These are phyloP conservation scores for Cercospora canescens DNA, from an alignment of 2,329 filamentous ascomycete genomes.

Conservation along the genomic window DNA sequence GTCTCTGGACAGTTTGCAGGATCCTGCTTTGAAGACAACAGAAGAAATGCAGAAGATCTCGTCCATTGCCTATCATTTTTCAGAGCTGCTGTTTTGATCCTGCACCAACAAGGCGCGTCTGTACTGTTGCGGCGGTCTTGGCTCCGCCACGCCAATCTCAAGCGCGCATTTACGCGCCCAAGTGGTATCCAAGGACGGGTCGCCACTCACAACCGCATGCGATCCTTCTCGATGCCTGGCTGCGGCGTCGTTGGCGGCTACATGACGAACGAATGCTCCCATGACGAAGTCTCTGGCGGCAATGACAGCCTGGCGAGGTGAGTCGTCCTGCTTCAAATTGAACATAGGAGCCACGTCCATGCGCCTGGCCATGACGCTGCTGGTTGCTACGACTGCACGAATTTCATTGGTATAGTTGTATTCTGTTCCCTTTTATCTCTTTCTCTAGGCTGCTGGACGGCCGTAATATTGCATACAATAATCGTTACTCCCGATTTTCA, in stretches of 20 bases:
- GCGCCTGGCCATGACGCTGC: not conserved
- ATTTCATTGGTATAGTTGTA: constrained; percentile 21
- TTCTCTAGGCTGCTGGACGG: constrained; percentile 31
- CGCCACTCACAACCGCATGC: constrained; percentile 13
- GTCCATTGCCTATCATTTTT: constrained; percentile 1
- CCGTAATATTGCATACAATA: constrained; percentile 3
- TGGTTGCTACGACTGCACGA: constrained; percentile 21
- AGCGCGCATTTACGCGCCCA: constrained; percentile 8
- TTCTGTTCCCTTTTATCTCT: not conserved
- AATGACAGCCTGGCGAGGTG: constrained; percentile 6
- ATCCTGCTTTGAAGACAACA: not conserved
- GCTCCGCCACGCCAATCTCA: constrained; percentile 8
- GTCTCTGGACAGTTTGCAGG: not conserved
- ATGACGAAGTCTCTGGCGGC: constrained; percentile 23
- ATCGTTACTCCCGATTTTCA: not conserved
- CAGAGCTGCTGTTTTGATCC: not conserved
- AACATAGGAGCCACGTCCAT: not conserved
- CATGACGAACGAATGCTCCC: constrained; percentile 10
- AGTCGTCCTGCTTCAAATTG: not conserved
- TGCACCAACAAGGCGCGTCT: not conserved
- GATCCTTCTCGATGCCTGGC: constrained; percentile 2
- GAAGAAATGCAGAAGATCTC: not conserved
- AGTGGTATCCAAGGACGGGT: not conserved
- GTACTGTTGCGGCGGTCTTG: constrained; percentile 1
- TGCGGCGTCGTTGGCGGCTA: constrained; percentile 21